Conservation (phyloP, 108 stramenopile genomes). For the Pseudonitzschia multistriata region DNA sequence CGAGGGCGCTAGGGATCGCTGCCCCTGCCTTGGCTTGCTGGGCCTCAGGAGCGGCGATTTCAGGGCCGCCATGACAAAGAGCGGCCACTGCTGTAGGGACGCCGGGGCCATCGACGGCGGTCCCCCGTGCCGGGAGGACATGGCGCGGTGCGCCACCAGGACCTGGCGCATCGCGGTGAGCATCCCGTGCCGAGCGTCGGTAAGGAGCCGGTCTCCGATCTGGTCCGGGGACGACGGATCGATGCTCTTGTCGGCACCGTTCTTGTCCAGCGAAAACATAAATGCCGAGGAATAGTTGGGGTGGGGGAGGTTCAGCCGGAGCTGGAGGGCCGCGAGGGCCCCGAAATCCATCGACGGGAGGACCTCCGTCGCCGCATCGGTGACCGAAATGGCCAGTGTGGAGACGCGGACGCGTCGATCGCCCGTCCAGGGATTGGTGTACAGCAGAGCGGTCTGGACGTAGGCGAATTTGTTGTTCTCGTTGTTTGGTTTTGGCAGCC, state of each 20-base stretch:
- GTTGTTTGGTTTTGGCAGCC: constrained; percentile 38
- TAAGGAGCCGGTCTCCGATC: constrained; percentile 1
- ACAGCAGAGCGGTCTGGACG: constrained; percentile 78
- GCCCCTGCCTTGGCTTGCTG: constrained; percentile 19
- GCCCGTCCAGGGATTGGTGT: constrained; percentile 65
- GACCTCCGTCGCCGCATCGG: constrained; percentile 40
- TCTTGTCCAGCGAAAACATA: background rate
- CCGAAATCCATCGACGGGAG: constrained; percentile 65
- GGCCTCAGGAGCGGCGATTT: constrained; percentile 69
- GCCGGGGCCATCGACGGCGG: constrained; percentile 66
- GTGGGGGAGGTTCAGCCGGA: constrained; percentile 32
- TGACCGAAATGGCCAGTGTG: constrained; percentile 63
- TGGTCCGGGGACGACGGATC: constrained; percentile 9
- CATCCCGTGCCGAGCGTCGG: constrained; percentile 46
- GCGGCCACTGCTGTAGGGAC: constrained; percentile 81
- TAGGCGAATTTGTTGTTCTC: constrained; percentile 47
- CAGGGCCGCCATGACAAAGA: constrained; percentile 72
- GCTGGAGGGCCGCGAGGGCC: constrained; percentile 45
- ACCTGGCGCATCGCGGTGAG: constrained; percentile 53
- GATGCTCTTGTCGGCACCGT: background rate
- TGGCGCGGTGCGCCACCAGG: constrained; percentile 73
- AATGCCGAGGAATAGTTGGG: constrained; percentile 12
- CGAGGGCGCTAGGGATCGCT: constrained; percentile 25
- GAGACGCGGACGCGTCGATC: constrained; percentile 77
- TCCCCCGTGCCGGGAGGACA: background rate